Base-by-base conservation (phyloP, 257 asterid genomes). In the Echites panduratus region DNA sequence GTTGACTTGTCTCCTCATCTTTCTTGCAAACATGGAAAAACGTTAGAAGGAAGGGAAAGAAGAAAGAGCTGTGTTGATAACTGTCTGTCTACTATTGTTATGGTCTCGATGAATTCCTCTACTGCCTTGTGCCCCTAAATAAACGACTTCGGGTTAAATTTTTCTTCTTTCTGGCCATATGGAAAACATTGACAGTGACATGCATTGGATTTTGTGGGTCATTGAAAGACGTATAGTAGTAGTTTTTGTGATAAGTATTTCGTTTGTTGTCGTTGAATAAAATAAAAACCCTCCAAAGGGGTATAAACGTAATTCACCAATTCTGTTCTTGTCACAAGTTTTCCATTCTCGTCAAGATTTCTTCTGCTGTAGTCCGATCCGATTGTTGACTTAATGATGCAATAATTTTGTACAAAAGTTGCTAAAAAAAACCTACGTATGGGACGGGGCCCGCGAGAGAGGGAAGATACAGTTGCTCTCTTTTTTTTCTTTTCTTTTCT, bases 1-100 rank as follows among this genome's bases (percentile, higher is more conserved):
- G 67, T 19, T 62, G 45, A 10, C 32, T 3, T 52, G 41, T 70
- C 70, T 53, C 35, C 57, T 44, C 64, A 57, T 57, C n/a, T n/a
- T 70, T 47, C 26, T 68, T 35, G 59, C 48, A 76, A 59, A 70
- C 79, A 75, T 41, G 78, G 79, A 24, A 70, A 24, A 70, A 66
- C n/a, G 66, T 43, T 13, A 20, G 3, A 19, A 13, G 7, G 26
- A 11, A 63, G 41, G 17, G 35, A n/a, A n/a, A n/a, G n/a, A 48
- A 16, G 16, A 32, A 32, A 32, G 38, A 32, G 38, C 1, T 1
- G 38, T 32, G 38, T 32, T 1, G 38, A 32, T 32, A 32, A 32
- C 1, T 32, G 38, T 1, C 38, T 32, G 38, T 32, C 38, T 32
- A 32, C 38, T 32, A 32, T n/a, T 32, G 38, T 12, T 22, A 75